These are phyloP conservation scores for Meyerozyma sp. DNA, from an alignment of 1,139 yeast genomes.

Conservation along the genomic window DNA sequence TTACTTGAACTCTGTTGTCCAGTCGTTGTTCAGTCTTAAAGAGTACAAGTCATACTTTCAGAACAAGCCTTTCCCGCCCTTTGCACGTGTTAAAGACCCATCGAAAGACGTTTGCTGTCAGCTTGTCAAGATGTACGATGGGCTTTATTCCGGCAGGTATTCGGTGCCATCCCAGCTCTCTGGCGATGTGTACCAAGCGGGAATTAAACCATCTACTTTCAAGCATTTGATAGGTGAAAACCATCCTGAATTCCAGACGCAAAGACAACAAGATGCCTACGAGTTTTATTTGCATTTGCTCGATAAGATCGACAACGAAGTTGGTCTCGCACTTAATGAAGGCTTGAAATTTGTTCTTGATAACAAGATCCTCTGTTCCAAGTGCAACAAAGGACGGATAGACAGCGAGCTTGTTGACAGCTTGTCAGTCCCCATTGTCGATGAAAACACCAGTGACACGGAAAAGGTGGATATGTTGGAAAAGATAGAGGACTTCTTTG, in stretches of 20 bases:
- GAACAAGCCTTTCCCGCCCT: constrained; percentile 21
- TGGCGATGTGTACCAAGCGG: constrained; percentile 59
- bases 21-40: constrained; percentile 44
- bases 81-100: constrained; percentile 41
- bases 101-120: constrained; percentile 64
- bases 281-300: constrained; percentile 73
- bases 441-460: constrained; percentile 37
- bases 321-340: constrained; percentile 38
- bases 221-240: constrained; percentile 71
- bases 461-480: constrained; percentile 48
- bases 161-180: constrained; percentile 46
- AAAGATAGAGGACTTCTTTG: constrained; percentile 41
- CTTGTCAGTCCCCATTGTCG: constrained; percentile 57
- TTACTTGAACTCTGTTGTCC: constrained; percentile 78
- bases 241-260: constrained; percentile 79
- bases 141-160: constrained; percentile 69
- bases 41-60: constrained; percentile 36
- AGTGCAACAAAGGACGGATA: constrained; percentile 59
- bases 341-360: constrained; percentile 61
- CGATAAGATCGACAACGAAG: constrained; percentile 57
- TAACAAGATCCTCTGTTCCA: constrained; percentile 58
- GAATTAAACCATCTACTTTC: constrained; percentile 72
- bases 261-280: constrained; percentile 91
- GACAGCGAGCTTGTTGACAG: constrained; percentile 59
- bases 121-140: constrained; percentile 73